Evolutionary conservation across 1,139 yeast species (phyloP).

Genomic region (Ogataea hybrid): DNA sequence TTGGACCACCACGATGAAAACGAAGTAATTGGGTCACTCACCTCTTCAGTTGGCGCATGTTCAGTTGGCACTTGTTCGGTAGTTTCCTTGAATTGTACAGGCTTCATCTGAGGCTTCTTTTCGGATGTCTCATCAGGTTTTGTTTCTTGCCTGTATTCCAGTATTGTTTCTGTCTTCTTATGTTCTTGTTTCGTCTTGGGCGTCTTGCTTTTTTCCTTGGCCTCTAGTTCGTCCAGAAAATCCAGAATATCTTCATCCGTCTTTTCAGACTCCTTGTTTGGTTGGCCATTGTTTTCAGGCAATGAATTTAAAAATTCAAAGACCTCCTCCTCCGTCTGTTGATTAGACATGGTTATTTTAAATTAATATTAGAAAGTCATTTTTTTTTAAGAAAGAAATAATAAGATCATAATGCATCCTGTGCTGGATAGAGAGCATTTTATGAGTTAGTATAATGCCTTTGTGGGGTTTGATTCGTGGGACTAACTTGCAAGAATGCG

Average conservation of each 20-base stretch:
- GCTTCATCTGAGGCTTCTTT: not conserved
- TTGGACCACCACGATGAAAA: conserved; percentile 80
- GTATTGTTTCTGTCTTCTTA: not conserved
- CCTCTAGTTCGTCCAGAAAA: conserved; percentile 76
- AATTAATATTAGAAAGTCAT: not conserved
- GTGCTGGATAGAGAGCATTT: conserved; percentile 32
- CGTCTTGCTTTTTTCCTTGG: conserved; percentile 12
- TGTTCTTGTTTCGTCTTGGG: conserved; percentile 2
- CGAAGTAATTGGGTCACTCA: conserved; percentile 66
- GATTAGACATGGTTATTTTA: conserved; percentile 15
- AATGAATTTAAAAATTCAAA: conserved; percentile 85
- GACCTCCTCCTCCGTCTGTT: conserved; percentile 61
- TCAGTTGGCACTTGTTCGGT: not conserved
- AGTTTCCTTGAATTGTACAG: not conserved
- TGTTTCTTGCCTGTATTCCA: not conserved
- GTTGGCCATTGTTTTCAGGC: conserved; percentile 48
- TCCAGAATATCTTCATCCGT: conserved; percentile 77
- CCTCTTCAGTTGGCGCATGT: conserved; percentile 14
- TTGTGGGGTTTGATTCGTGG: not conserved
- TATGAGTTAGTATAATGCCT: conserved; percentile 22
- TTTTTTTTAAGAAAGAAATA: conserved; percentile 3
- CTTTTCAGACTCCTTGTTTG: conserved; percentile 32
- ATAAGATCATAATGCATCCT: conserved; percentile 30
- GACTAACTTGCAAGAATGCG: conserved; percentile 50
- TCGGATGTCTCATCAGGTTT: not conserved